Evolutionary conservation across 371 early-diverging fungal genomes (phyloP), one percentile per base, ranked within the genome.

Genomic region (Umbelopsis sp.): DNA sequence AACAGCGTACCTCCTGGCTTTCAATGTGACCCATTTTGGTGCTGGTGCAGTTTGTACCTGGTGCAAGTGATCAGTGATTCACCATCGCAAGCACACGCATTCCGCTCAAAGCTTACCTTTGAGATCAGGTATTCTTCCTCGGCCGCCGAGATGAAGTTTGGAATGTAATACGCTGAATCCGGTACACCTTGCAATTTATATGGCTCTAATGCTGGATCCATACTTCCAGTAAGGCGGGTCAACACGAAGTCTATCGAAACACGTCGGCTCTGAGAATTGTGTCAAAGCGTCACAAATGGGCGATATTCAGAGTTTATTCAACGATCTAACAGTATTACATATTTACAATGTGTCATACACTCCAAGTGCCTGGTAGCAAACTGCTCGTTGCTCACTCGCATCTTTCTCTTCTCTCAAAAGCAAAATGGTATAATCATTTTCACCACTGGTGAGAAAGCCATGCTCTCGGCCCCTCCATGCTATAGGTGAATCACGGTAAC

Each of bases 401-500:
- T 38, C 50, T n/a, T 70, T 44, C 9, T 65, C 44, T 22, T 72
- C 67, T 9, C 79, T 73, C 72, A 82, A 76, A 8, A 85, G 44
- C 41, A 87, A 74, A 69, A 86, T 79, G 3, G 84, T 84, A 57
- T 83, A 87, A 75, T 83, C 77, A 64, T 87, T 86, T 72, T 91
- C 91, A n/a, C 91, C 89, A 48, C 75, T 84, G 18, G 79, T 37
- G 63, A 81, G 74, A 51, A 78, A 76, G 46, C 86, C 86, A 65
- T 91, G 92, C 64, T 89, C 85, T 20, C 71, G 66, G 6, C 74
- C 74, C 2, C 74, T 62, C 90, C 90, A 92, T 24, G 89, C 87
- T 16, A 82, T 80, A 1, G 90, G 90, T 4, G 91, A 81, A 65
- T 92, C 91, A 53, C 80, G 80, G 68, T 85, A 90, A 5, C 92